Evolutionary conservation across 805 yeast species (phyloP).

Genomic region (Tetrapisispora nanseiensis): DNA sequence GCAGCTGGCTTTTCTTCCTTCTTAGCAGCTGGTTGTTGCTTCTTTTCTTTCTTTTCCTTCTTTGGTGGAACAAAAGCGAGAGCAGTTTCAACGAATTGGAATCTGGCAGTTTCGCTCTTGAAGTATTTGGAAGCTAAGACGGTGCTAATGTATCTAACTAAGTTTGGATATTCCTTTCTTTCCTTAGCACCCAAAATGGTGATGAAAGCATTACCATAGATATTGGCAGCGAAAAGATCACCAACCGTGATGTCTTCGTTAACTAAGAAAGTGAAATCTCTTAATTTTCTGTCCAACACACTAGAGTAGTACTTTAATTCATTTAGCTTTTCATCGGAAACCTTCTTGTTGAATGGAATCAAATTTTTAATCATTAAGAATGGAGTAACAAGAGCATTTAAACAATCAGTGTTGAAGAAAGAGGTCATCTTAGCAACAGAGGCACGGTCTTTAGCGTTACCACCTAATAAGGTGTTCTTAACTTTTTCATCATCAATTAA

Average conservation of each 20-base stretch:
- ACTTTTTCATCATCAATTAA: slow-evolving; percentile 31
- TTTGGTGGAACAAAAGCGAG: slow-evolving; percentile 53
- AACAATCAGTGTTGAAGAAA: slow-evolving; percentile 57
- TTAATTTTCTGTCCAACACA: slow-evolving; percentile 48
- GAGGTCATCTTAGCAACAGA: slow-evolving; percentile 68
- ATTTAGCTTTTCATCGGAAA: slow-evolving; percentile 38
- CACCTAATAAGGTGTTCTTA: slow-evolving; percentile 45
- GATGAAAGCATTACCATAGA: slow-evolving; percentile 30
- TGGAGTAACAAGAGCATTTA: slow-evolving; percentile 37
- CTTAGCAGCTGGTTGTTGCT: slow-evolving; percentile 28
- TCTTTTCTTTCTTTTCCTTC: slow-evolving; percentile 37
- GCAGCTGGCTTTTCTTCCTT: slow-evolving; percentile 50
- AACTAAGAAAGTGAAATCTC: slow-evolving; percentile 59
- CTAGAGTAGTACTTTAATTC: slow-evolving; percentile 33
- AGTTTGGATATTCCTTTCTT: slow-evolving; percentile 53
- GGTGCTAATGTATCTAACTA: slow-evolving; percentile 68
- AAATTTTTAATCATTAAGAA: slow-evolving; percentile 52
- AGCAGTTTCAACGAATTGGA: slow-evolving; percentile 40
- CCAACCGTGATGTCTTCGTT: slow-evolving; percentile 52
- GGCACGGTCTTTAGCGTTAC: slow-evolving; percentile 49
- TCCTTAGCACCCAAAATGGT: slow-evolving; percentile 52
- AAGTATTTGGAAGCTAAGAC: slow-evolving; percentile 38
- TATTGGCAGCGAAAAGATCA: slow-evolving; percentile 13
- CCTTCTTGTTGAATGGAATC: slow-evolving; percentile 72
- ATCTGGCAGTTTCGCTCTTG: slow-evolving; percentile 34